Base-by-base conservation (phyloP, 257 asterid genomes). In the Rauvolfia tetraphylla region DNA sequence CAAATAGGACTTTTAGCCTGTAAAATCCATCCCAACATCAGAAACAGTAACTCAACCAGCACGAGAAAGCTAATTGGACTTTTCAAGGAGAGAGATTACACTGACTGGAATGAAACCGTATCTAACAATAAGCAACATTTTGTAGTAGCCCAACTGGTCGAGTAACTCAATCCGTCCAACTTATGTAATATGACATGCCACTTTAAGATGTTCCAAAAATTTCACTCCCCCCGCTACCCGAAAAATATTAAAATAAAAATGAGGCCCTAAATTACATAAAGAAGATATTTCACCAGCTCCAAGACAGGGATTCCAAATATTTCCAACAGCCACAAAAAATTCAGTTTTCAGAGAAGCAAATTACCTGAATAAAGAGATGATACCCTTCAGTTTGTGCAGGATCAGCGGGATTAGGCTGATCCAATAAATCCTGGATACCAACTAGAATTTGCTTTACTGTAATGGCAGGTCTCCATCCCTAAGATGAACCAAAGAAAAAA, bases 381-480 rank as follows among this genome's bases (percentile, higher is more conserved):
- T 84, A 84, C 3, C 87, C 87, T 15, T 84, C 87, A 58, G 87
- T 84, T 73, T 84, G 87, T 4, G 87, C 87, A 66, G 87, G 87
- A 79, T 84, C 88, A 71, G 82, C 36, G 77, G 88, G 86, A 65
- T 84, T 84, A 23, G 86, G 88, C 76, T 76, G 86, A 41, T 82
- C 86, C 80, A 84, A 67, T 79, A 84, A 70, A 67, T 84, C 88
- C 76, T 84, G 86, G 69, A 84, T 79, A 42, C 87, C 87, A 3
- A 84, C 79, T 13, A 84, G 85, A 59, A 84, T 84, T 61, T 84
- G 87, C 80, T 81, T 84, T 72, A 84, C 87, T 4, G 87, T 81
- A 56, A 84, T 84, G 57, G 87, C 87, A 3, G 87, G 87, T 69
- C 87, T 81, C 87, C 87, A 84, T 8, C 87, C 87, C 88, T 84